Base-by-base conservation (phyloP, 2,329 filamentous ascomycete species). In the Phaeomoniella chlamydospora region DNA sequence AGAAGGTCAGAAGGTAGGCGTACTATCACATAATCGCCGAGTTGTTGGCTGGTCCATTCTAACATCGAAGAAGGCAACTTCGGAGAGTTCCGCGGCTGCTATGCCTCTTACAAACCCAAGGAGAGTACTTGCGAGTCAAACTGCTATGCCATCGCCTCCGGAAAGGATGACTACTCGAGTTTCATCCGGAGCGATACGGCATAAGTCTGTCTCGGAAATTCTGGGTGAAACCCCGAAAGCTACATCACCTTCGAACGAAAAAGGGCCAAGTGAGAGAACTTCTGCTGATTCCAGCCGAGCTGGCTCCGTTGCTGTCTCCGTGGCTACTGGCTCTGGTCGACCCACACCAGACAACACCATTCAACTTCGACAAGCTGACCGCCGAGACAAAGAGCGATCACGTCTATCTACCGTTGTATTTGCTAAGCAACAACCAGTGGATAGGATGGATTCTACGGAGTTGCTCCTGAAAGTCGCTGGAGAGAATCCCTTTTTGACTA, bases 341-440 rank as follows among this genome's bases (percentile, higher is more conserved):
- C 29, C 15, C 34, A 30, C 31, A 33, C 40, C 41, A 35, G 44
- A 46, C 13, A 52, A 54, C 33, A 48, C 54, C 29, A 52, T 55
- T 15, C 55, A 54, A 33, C 55, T 59, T 42, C 55, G 64, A 18
- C 49, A 61, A 19, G 62, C 59, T 30, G 67, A 70, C 39, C 59
- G 60, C 29, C 74, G 70, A 44, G 67, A 72, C 35, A 79, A 75
- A 42, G 62, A 65, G 39, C 52, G 61, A 49, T 74, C 68, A 43
- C 79, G 79, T 45, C 64, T 79, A 11, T 84, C 79, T 1, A 82
- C 75, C 0, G 83, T 90, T 3, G 68, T 88, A 0, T 90, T 92
- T 51, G 78, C 80, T 2, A 85, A 82, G 49, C 61, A 64, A 43
- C 64, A 62, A 33, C 46, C 56, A 14, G 57, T 66, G 11, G 69